Evolutionary conservation across 805 yeast genomes (phyloP).

Genomic region (Phaffomyces antillensis): DNA sequence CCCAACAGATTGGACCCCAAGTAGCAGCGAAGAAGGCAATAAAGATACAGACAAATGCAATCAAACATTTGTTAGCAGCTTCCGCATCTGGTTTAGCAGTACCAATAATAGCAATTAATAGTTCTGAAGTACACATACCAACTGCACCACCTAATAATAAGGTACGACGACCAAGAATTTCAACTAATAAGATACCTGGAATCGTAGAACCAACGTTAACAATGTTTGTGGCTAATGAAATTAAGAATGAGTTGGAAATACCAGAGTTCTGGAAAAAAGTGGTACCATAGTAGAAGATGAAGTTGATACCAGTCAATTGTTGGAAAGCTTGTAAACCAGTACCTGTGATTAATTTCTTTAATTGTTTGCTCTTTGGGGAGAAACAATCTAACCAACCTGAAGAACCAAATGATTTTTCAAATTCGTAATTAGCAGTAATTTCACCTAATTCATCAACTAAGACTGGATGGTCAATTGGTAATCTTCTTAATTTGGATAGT

Average conservation of each 20-base stretch:
- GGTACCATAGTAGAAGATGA: slow-evolving; percentile 64
- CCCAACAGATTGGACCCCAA: slow-evolving; percentile 84
- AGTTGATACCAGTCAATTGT: slow-evolving; percentile 69
- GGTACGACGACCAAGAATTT: slow-evolving; percentile 59
- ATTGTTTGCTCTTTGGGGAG: slow-evolving; percentile 29
- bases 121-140: slow-evolving; percentile 56
- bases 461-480: slow-evolving; percentile 37
- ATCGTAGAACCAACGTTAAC: slow-evolving; percentile 44
- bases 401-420: slow-evolving; percentile 30
- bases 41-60: slow-evolving; percentile 50
- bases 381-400: slow-evolving; percentile 29
- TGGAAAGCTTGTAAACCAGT: slow-evolving; percentile 42
- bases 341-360: slow-evolving; percentile 39
- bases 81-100: slow-evolving; percentile 20
- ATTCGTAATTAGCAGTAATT: slow-evolving; percentile 41
- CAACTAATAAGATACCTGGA: slow-evolving; percentile 49
- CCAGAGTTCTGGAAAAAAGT: slow-evolving; percentile 50
- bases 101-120: slow-evolving; percentile 49
- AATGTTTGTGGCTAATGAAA: slow-evolving; percentile 36
- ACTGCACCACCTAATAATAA: slow-evolving; percentile 54
- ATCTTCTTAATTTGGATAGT: slow-evolving; percentile 47
- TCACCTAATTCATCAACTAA: slow-evolving; percentile 40
- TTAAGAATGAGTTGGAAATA: slow-evolving; percentile 38
- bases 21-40: slow-evolving; percentile 74
- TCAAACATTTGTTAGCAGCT: slow-evolving; percentile 38